Base-by-base conservation (phyloP, 1,284 basidiomycete genomes). In the Ceratobasidium sp. region DNA sequence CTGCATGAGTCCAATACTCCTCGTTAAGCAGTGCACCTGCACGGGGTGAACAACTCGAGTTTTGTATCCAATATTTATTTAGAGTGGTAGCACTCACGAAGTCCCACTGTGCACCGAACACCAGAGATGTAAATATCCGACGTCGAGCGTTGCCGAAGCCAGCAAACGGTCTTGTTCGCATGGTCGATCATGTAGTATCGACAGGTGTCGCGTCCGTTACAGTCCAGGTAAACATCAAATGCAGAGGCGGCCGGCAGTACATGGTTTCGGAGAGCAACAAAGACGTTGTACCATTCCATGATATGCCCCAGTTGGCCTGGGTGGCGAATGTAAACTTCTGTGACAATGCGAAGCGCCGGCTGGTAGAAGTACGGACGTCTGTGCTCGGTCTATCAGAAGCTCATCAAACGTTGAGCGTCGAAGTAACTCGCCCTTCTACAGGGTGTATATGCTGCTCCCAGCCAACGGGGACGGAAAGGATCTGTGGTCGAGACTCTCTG, bases 1-100 rank as follows among this genome's bases (percentile, higher is more conserved):
- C 76, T 2, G 56, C 27, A 39, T 76, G 74, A 0, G 63, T 65
- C 76, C 76, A 76, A 29, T n/a, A n/a, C n/a, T n/a, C n/a, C n/a
- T n/a, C n/a, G n/a, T n/a, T n/a, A n/a, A n/a, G n/a, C n/a, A n/a
- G n/a, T 19, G 74, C 74, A 27, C 66, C 76, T 76, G 27, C 16
- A n/a, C 5, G 3, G 8, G 22, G 43, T 11, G 11, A 19, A 0
- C n/a, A n/a, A 9, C 22, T 22, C 22, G 16, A 31, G 4, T 29
- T 39, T 19, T 51, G 2, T 5, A 6, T 9, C 29, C 27, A 43
- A 53, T 19, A 11, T 2, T 14, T 16, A 16, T 59, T 19, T 62
- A 14, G 41, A 63, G 3, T 22, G 6, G 16, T n/a, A 16, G 19
- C 41, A 31, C 46, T 73, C 13, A 63, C 71, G 59, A 24, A 63